phyloP scores from a whole-genome alignment of 495 filamentous ascomycete genomes.

The Hypomontagnella submonticulosa region DNA sequence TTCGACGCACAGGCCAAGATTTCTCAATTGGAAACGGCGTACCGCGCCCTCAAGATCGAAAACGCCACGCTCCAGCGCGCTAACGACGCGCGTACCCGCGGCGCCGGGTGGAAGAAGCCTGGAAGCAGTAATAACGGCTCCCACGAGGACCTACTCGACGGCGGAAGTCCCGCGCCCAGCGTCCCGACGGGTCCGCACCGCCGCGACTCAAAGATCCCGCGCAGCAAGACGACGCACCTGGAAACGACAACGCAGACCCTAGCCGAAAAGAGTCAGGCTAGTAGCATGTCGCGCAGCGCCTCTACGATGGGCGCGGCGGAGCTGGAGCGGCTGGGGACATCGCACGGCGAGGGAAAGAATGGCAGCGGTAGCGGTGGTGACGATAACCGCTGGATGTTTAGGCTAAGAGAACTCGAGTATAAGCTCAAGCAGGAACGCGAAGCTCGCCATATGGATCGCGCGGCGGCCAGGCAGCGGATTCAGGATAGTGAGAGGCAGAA shows the following conservation, averaged over 20 bases:
- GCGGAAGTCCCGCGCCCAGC: constrained; percentile 62
- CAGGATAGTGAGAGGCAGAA: constrained; percentile 86
- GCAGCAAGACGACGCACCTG: constrained; percentile 49
- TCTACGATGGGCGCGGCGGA: constrained; percentile 42
- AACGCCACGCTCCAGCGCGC: constrained; percentile 75
- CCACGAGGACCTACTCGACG: constrained; percentile 42
- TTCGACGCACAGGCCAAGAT: constrained; percentile 67
- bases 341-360: constrained; percentile 44
- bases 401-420: constrained; percentile 86
- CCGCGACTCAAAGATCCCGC: constrained; percentile 49
- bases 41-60: constrained; percentile 85
- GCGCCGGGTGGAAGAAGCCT: constrained; percentile 43
- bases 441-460: constrained; percentile 83
- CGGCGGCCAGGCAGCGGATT: constrained; percentile 82
- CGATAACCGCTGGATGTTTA: constrained; percentile 82
- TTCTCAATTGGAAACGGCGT: constrained; percentile 78
- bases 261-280: constrained; percentile 44
- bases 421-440: constrained; percentile 91
- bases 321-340: constrained; percentile 39
- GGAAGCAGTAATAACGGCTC: constrained; percentile 40
- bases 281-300: constrained; percentile 47
- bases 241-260: constrained; percentile 22
- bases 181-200: constrained; percentile 61
- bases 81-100: constrained; percentile 55
- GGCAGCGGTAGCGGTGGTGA: constrained; percentile 42